A percentile compares a stretch with the other conserved stretches of the same genome.
phyloP scores from a whole-genome alignment of 2,329 filamentous ascomycete genomes.

The Aspergillus novoparasiticus region DNA sequence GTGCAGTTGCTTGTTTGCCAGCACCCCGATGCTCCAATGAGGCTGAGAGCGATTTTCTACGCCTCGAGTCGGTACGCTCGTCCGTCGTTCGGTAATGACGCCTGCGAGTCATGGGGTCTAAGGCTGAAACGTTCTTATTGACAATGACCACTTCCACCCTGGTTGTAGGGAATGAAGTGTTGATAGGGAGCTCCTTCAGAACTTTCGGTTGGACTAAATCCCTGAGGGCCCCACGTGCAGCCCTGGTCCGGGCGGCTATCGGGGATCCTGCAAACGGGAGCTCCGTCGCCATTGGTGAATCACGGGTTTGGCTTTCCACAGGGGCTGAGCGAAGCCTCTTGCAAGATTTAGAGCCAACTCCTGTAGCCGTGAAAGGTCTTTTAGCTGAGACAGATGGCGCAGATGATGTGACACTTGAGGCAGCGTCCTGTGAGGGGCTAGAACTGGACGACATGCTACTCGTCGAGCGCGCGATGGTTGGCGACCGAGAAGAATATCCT shows the following conservation, averaged over 20 bases:
- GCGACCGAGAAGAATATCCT: constrained; percentile 13
- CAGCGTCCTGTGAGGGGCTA: constrained; percentile 20
- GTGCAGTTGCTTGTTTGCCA: neutral
- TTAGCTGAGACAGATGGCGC: constrained; percentile 30
- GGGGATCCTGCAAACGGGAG: constrained; percentile 10
- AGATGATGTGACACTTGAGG: constrained; percentile 35
- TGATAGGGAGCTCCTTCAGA: neutral
- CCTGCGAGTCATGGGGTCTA: constrained; percentile 1
- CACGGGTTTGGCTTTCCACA: constrained; percentile 16
- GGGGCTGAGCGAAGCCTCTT: constrained; percentile 28
- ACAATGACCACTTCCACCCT: constrained; percentile 36
- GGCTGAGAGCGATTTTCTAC: neutral
- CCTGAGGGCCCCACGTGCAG: constrained; percentile 21
- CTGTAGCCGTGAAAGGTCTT: constrained; percentile 17
- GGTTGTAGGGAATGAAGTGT: neutral
- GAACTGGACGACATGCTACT: constrained; percentile 27
- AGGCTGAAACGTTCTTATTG: constrained; percentile 21
- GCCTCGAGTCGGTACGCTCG: constrained; percentile 12
- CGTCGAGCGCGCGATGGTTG: constrained; percentile 24
- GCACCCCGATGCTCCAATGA: neutral
- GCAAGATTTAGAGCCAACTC: constrained; percentile 20
- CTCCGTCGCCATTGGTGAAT: constrained; percentile 4
- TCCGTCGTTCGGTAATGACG: constrained; percentile 14
- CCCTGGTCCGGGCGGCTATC: constrained; percentile 23
- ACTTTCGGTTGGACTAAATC: constrained; percentile 20